phyloP scores from a whole-genome alignment of 495 filamentous ascomycete species.

The Trichoderma gamsii region DNA sequence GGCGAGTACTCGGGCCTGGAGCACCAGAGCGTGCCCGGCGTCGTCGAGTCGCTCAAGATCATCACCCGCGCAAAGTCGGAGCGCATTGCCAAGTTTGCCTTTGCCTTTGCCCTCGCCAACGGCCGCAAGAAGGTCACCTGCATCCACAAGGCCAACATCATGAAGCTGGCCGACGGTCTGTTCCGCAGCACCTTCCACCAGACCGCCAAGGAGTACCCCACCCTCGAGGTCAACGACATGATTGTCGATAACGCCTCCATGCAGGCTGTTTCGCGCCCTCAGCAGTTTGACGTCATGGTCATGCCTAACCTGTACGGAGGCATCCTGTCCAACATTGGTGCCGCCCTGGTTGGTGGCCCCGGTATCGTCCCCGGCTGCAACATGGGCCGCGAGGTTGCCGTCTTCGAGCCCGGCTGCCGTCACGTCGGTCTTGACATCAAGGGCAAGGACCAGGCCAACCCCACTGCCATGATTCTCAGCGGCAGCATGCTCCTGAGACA shows the following conservation, averaged over 20 bases:
- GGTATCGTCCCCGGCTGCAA: constrained; percentile 98
- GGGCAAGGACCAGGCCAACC: constrained; percentile 98
- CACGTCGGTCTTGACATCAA: constrained; percentile 99
- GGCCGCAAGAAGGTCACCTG: constrained; percentile 98
- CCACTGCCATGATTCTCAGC: constrained; percentile 88
- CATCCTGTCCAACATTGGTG: constrained; percentile 97
- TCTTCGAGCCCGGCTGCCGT: constrained; percentile 97
- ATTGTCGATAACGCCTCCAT: constrained; percentile 99
- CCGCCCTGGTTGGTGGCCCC: constrained; percentile 95
- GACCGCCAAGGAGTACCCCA: constrained; percentile 87
- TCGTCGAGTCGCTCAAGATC: constrained; percentile 99
- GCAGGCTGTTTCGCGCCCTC: constrained; percentile 91
- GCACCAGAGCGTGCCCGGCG: constrained; percentile 93
- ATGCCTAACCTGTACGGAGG: constrained; percentile 99
- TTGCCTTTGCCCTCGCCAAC: constrained; percentile 95
- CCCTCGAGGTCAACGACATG: constrained; percentile 93
- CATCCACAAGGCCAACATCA: constrained; percentile 99
- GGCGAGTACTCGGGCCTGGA: constrained; percentile 98
- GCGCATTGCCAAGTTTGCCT: constrained; percentile 97
- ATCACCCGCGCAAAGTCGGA: constrained; percentile 98
- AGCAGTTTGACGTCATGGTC: constrained; percentile 99
- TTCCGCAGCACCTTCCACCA: constrained; percentile 96
- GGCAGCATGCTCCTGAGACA: constrained; percentile 95
- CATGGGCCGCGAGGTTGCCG: constrained; percentile 96
- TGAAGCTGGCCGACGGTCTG: constrained; percentile 98